A percentile compares a stretch with the other conserved stretches of the same genome.
phyloP scores from a whole-genome alignment of 116 monocot species.

The Zostera marina region DNA sequence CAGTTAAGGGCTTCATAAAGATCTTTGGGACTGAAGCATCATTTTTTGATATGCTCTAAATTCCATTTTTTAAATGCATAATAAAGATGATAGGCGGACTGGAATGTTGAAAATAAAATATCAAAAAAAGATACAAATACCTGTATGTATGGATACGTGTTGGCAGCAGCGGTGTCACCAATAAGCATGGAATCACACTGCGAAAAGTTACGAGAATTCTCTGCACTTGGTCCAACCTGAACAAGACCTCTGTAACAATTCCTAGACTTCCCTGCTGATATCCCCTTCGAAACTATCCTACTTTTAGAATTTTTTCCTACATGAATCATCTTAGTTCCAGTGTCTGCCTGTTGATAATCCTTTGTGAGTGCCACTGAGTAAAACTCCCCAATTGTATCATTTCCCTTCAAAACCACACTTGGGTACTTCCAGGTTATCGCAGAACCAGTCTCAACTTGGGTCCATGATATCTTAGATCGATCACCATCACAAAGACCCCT shows the following conservation, averaged over 20 bases:
- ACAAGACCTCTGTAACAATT: constrained; percentile 94
- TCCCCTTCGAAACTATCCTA: constrained; percentile 87
- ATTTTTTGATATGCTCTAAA: too few relatives aligned
- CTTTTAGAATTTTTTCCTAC: constrained; percentile 74
- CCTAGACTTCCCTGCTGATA: constrained; percentile 94
- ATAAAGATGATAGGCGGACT: too few relatives aligned
- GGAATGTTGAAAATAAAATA: too few relatives aligned
- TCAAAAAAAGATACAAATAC: constrained; percentile 15
- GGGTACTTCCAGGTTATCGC: constrained; percentile 99
- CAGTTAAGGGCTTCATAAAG: too few relatives aligned
- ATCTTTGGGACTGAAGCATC: too few relatives aligned
- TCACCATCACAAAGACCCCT: constrained; percentile 67
- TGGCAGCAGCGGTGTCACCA: constrained; percentile 93
- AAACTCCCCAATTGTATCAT: constrained; percentile 81
- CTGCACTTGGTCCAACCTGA: constrained; percentile 53
- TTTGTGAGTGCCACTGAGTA: constrained; percentile 91
- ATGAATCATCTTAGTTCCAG: constrained; percentile 98
- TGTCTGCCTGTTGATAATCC: constrained; percentile 91
- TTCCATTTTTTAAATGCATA: too few relatives aligned
- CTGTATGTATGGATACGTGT: constrained; percentile 95
- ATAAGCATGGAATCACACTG: constrained; percentile 99
- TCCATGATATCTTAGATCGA: constrained; percentile 90
- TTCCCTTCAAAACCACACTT: constrained; percentile 65
- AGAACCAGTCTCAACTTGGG: constrained; percentile 94
- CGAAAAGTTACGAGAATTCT: constrained; percentile 70